Base-by-base conservation (phyloP, 2,329 filamentous ascomycete genomes). In the Myriosclerotinia duriaeana region DNA sequence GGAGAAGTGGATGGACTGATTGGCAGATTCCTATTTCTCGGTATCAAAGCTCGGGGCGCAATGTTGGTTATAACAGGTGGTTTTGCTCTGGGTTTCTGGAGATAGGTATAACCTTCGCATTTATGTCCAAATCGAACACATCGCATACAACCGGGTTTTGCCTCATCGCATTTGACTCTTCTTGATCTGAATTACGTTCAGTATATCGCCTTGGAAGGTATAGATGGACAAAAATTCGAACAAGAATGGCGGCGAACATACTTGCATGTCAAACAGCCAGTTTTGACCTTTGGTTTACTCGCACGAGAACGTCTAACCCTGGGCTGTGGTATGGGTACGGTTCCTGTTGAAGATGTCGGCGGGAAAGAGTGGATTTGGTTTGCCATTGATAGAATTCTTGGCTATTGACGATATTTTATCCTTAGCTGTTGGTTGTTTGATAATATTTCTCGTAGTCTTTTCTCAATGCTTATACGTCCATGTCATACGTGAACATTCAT, bases 81-180 rank as follows among this genome's bases (percentile, higher is more conserved):
- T 30, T 59, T 59, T 42, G 11, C 34, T 30, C n/a, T 42, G 26
- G 40, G 26, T 40, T 38, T 65, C 2, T 36, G 53, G 8, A 59
- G 69, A 22, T 70, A 69, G 20, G 70, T 63, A 42, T 76, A 76
- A 40, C 75, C 75, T 66, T 76, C 75, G 66, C 75, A 76, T 64
- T 73, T 71, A 55, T 73, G 73, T 22, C 75, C 75, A 48, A 73
- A 74, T 48, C 70, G 69, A 34, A 70, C 66, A 64, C 75, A 77
- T 40, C 75, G 70, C 36, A 72, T 60, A 68, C 75, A 77, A 17
- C 48, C 67, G 3, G 74, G 75, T 62, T 74, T 75, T 5, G 72
- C 72, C 58, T 77, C 75, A 54, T 77, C 75, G 64, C 75, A 77
- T 68, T 76, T 77, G 12, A 77, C 74, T 64, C 73, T 69, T 52